Percentiles rank a stretch among this genome's conserved stretches.
These are phyloP conservation scores for Mycena pura DNA, from an alignment of 768 basidiomycete genomes.

Conservation along the genomic window DNA sequence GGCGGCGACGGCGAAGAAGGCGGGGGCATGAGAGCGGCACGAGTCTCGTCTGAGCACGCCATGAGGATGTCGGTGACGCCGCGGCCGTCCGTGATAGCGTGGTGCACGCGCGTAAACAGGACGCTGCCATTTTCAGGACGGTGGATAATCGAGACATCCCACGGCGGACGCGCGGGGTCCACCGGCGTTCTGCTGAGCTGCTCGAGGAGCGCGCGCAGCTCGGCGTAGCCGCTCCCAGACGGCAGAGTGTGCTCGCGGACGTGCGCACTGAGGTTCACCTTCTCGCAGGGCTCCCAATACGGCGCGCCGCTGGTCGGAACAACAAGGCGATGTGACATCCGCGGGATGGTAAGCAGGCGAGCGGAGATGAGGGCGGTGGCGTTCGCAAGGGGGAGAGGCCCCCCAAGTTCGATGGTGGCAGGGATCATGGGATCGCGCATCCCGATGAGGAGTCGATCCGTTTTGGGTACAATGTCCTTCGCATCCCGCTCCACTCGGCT, in stretches of 20 bases:
- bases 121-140: not conserved
- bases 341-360: conserved; percentile 11
- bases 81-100: not conserved
- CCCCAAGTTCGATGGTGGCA: conserved; percentile 8
- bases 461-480: conserved; percentile 2
- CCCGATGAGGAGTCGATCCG: conserved; percentile 14
- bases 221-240: conserved; percentile 1
- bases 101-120: conserved; percentile 15
- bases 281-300: conserved; percentile 8
- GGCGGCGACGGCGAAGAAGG: not conserved
- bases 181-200: not conserved
- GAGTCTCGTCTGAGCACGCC: not conserved
- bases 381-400: not conserved
- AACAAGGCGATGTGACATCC: conserved; percentile 13
- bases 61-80: conserved; percentile 5
- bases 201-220: conserved; percentile 5
- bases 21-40: not conserved
- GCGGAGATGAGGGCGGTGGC: not conserved
- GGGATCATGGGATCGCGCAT: conserved; percentile 14
- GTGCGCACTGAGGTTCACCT: not conserved
- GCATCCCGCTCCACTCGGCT: not conserved
- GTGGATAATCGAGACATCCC: conserved; percentile 13
- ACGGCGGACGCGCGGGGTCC: conserved; percentile 5
- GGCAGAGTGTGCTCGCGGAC: conserved; percentile 1
- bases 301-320: not conserved